Conservation (phyloP, 768 basidiomycete genomes). For the Amanita rubescens region DNA sequence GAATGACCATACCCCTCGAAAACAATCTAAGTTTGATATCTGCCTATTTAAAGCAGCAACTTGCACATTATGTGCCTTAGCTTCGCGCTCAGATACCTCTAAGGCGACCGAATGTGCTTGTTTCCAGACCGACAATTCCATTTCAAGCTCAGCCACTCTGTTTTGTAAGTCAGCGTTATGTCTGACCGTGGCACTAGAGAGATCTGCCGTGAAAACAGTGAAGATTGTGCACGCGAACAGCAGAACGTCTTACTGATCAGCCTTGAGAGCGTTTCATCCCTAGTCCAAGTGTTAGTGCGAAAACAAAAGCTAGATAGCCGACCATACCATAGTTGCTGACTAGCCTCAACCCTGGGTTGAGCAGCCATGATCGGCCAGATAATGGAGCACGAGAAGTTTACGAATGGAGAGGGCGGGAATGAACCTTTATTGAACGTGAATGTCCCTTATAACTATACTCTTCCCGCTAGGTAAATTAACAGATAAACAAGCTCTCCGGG, state of each 20-base stretch:
- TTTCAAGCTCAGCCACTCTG: conserved; percentile 59
- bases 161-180: conserved; percentile 58
- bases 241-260: conserved; percentile 41
- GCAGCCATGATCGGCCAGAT: conserved; percentile 44
- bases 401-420: conserved; percentile 31
- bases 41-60: conserved; percentile 58
- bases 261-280: conserved; percentile 62
- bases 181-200: conserved; percentile 57
- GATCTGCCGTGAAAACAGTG: conserved; percentile 31
- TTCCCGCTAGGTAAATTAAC: conserved; percentile 37
- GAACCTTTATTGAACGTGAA: conserved; percentile 33
- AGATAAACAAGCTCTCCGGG: conserved; percentile 49
- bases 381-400: conserved; percentile 19
- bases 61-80: conserved; percentile 61
- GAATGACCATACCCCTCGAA: conserved; percentile 27
- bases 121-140: conserved; percentile 65
- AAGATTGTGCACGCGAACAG: conserved; percentile 2
- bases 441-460: conserved; percentile 39
- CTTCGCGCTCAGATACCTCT: conserved; percentile 56
- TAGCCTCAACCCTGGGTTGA: conserved; percentile 50
- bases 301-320: conserved; percentile 7
- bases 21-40: conserved; percentile 48
- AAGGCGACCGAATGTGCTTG: conserved; percentile 57
- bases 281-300: conserved; percentile 19
- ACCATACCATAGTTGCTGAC: conserved; percentile 58